These are phyloP conservation scores for Mrakiaceae sp. DNA, from an alignment of 1,284 basidiomycete species.

Conservation along the genomic window DNA sequence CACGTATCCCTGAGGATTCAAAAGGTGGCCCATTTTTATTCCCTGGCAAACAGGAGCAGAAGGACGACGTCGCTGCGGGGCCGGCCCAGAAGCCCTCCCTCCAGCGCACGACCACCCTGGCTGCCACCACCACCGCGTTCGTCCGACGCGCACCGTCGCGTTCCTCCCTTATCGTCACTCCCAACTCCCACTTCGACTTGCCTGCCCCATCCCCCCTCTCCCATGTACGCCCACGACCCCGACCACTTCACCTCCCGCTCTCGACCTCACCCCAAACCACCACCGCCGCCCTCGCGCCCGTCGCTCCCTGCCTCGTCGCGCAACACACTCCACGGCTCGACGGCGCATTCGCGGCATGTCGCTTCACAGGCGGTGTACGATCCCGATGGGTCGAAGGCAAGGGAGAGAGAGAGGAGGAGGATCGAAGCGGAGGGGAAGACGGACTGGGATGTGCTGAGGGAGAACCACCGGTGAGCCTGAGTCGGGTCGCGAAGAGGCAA, in stretches of 20 bases:
- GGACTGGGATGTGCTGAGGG: constrained; percentile 40
- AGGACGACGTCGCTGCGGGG: too few species aligned
- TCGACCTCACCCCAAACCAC: not conserved
- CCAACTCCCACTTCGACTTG: not conserved
- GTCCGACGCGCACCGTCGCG: not conserved
- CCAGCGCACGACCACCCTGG: too few species aligned
- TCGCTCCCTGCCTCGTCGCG: not conserved
- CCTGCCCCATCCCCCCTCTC: not conserved
- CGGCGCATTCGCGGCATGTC: constrained; percentile 3
- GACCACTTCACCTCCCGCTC: not conserved
- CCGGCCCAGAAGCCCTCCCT: too few species aligned
- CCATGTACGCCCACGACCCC: not conserved
- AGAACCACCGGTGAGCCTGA: constrained; percentile 33
- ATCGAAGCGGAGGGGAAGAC: constrained; percentile 19
- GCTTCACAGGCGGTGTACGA: constrained; percentile 6
- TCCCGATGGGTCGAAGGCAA: constrained; percentile 1
- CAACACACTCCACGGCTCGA: constrained; percentile 1
- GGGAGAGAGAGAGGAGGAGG: not conserved
- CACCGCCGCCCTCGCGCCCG: not conserved
- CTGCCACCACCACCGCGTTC: not conserved
- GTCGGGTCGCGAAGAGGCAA: not conserved
- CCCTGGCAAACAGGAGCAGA: too few species aligned
- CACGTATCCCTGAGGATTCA: too few species aligned
- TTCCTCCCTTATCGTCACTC: not conserved
- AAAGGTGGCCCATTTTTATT: too few species aligned